phyloP scores from a whole-genome alignment of 331 rosid genomes.

The Saraca asoca region DNA sequence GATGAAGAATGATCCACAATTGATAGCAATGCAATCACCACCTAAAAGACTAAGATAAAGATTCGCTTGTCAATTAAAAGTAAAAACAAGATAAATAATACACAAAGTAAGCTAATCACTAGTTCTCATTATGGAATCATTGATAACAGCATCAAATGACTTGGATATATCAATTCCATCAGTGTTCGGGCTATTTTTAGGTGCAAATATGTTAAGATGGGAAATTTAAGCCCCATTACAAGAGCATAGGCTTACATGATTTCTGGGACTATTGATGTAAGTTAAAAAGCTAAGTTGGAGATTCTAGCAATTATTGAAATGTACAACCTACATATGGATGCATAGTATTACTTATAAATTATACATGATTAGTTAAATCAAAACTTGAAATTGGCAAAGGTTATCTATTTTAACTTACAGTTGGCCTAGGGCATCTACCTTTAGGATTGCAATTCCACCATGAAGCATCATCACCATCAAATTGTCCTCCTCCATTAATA shows the following conservation, averaged over 20 bases:
- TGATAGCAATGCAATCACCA: slow-evolving; percentile 11
- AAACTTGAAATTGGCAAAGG: no score
- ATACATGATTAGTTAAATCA: no score
- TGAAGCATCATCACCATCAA: slow-evolving; percentile 37
- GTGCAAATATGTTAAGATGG: slow-evolving; percentile 9
- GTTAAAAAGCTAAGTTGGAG: not conserved
- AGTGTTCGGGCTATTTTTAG: slow-evolving; percentile 15
- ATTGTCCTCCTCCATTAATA: slow-evolving; percentile 36
- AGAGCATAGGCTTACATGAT: not conserved
- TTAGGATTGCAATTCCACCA: slow-evolving; percentile 41
- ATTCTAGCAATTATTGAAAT: not conserved
- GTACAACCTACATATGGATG: not conserved
- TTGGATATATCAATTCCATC: slow-evolving; percentile 12
- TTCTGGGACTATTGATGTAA: not conserved
- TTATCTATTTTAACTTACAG: not conserved
- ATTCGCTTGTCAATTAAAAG: no score
- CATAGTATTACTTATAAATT: no score
- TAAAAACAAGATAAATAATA: no score
- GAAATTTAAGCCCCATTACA: not conserved
- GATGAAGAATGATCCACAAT: not conserved
- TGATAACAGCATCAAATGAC: not conserved
- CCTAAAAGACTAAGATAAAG: no score
- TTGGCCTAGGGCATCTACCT: not conserved
- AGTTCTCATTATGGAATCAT: no score
- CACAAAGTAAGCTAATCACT: no score